phyloP scores from a whole-genome alignment of 139 green algal genomes.

The Closterium sp. region DNA sequence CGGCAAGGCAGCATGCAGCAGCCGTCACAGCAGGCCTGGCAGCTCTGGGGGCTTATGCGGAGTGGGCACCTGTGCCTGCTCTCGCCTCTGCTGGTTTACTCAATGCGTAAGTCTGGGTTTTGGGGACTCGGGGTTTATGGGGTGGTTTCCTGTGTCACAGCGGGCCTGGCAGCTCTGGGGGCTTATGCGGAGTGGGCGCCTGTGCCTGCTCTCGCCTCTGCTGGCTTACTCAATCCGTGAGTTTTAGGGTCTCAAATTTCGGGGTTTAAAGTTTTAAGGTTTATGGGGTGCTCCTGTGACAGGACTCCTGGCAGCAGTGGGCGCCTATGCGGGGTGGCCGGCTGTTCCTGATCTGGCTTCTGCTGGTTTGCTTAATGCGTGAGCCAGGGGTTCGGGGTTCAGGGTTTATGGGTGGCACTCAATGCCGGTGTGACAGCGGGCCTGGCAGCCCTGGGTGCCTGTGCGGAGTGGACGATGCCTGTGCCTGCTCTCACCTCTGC shows the following conservation, averaged over 20 bases:
- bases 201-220: not conserved
- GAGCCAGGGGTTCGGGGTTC: no score
- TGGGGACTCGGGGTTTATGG: no score
- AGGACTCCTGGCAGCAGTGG: not conserved
- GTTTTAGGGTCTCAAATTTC: not conserved
- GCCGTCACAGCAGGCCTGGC: slow-evolving; percentile 6
- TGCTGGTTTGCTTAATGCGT: slow-evolving; percentile 9
- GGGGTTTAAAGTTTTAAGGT: no score
- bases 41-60: slow-evolving; percentile 6
- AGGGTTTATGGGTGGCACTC: no score
- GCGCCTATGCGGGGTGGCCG: slow-evolving; percentile 29
- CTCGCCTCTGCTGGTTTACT: not conserved
- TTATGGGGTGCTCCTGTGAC: no score
- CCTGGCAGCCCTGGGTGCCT: not conserved
- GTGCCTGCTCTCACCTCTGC: not conserved
- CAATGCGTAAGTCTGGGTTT: slow-evolving; percentile 3
- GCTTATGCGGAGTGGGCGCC: slow-evolving; percentile 40
- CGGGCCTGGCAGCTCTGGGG: not conserved
- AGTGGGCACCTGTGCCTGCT: slow-evolving; percentile 32
- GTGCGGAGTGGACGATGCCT: slow-evolving; percentile 31
- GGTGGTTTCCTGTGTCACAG: not conserved
- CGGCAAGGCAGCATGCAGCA: not conserved
- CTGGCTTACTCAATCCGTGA: slow-evolving; percentile 17
- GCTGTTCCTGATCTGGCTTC: not conserved
- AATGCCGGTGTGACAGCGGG: no score